These are phyloP conservation scores for Saccharomycopsis hybrid DNA, from an alignment of 1,139 yeast genomes.

Conservation along the genomic window DNA sequence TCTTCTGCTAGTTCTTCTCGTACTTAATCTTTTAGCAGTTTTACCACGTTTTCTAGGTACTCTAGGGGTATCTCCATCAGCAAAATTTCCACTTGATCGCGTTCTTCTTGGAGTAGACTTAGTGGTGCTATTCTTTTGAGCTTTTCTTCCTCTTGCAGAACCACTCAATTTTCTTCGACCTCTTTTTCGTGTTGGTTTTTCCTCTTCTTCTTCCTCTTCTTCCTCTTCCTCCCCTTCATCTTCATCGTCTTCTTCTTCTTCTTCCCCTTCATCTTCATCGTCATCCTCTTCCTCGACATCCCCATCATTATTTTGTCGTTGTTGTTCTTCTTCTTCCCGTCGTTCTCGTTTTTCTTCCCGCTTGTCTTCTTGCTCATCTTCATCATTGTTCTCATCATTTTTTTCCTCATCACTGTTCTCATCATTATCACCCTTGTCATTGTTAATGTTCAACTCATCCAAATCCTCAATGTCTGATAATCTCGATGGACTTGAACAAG, in stretches of 20 bases:
- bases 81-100: conserved; percentile 6
- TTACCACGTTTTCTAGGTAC: no score
- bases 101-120: conserved; percentile 14
- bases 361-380: conserved; percentile 7
- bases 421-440: no score
- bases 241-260: conserved; percentile 3
- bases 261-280: background rate
- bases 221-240: background rate
- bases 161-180: conserved; percentile 3
- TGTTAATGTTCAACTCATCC: conserved; percentile 21
- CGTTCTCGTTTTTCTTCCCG: no score
- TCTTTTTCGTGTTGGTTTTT: background rate
- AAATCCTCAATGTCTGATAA: conserved; percentile 20
- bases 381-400: background rate
- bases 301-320: no score
- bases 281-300: background rate
- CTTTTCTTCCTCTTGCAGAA: conserved; percentile 4
- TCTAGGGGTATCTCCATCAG: no score
- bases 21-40: no score
- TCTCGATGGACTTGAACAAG: conserved; percentile 24
- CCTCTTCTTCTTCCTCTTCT: background rate
- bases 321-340: conserved; percentile 1
- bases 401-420: conserved; percentile 6
- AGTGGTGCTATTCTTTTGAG: background rate
- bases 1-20: no score